Conservation (phyloP, 805 yeast genomes). For the Candida verbasci region DNA sequence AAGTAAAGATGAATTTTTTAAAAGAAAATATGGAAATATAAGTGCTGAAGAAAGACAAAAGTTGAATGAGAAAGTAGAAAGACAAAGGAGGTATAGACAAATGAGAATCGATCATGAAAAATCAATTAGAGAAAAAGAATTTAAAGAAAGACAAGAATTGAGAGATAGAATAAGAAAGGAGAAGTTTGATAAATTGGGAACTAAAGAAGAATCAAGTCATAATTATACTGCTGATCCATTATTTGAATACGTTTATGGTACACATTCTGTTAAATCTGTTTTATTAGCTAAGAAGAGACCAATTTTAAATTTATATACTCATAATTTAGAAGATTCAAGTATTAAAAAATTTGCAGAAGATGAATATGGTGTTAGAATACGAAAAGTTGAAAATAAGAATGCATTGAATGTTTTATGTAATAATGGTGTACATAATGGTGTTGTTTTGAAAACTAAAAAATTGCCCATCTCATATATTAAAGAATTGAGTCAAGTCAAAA, state of each 20-base stretch:
- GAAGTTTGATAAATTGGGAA: slow-evolving; percentile 2
- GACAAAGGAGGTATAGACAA: slow-evolving; percentile 25
- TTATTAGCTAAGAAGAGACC: slow-evolving; percentile 53
- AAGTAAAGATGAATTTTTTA: slow-evolving; percentile 36
- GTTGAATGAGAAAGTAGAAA: slow-evolving; percentile 27
- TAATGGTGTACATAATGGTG: slow-evolving; percentile 77
- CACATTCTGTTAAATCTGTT: slow-evolving; percentile 71
- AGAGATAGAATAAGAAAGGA: background rate
- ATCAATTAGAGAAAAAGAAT: slow-evolving; percentile 8
- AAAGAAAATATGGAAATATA: slow-evolving; percentile 30
- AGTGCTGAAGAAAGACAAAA: slow-evolving; percentile 19
- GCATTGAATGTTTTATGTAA: slow-evolving; percentile 57
- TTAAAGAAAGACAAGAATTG: slow-evolving; percentile 2
- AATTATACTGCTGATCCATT: slow-evolving; percentile 43
- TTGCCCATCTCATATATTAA: slow-evolving; percentile 30
- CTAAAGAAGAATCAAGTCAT: background rate
- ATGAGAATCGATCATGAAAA: slow-evolving; percentile 19
- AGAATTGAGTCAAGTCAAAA: slow-evolving; percentile 23
- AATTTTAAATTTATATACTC: slow-evolving; percentile 48
- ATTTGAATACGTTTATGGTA: slow-evolving; percentile 71
- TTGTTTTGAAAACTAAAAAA: slow-evolving; percentile 65
- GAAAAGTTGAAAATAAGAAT: slow-evolving; percentile 37
- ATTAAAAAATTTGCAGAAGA: slow-evolving; percentile 44
- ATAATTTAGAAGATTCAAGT: slow-evolving; percentile 35
- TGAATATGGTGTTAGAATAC: slow-evolving; percentile 34